Evolutionary conservation across 768 basidiomycete species (phyloP).

Genomic region (Calocera cornea): DNA sequence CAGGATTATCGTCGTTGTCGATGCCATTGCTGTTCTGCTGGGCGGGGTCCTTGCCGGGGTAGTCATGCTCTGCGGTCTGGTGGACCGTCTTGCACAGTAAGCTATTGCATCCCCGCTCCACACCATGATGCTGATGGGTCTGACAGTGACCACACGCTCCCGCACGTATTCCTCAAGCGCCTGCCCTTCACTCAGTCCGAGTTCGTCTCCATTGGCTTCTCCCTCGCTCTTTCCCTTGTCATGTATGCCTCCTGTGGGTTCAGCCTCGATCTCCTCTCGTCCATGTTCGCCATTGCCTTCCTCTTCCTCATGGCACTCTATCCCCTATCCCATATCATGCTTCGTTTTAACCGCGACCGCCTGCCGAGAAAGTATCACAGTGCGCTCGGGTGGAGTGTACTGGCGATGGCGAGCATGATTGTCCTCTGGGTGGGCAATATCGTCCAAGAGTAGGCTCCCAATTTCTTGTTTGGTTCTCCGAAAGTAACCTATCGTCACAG

Average conservation of each 20-base stretch:
- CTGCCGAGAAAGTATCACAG: constrained; percentile 34
- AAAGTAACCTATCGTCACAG: background rate
- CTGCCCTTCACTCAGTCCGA: constrained; percentile 41
- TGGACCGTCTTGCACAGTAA: constrained; percentile 38
- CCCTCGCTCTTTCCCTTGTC: constrained; percentile 35
- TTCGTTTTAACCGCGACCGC: constrained; percentile 53
- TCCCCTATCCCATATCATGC: constrained; percentile 42
- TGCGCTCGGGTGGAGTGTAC: constrained; percentile 30
- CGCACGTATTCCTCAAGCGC: constrained; percentile 35
- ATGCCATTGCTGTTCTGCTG: constrained; percentile 57
- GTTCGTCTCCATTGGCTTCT: constrained; percentile 39
- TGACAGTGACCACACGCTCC: constrained; percentile 41
- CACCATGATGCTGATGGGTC: background rate
- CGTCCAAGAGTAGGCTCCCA: constrained; percentile 24
- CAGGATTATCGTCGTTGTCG: constrained; percentile 45
- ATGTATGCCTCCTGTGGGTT: constrained; percentile 49
- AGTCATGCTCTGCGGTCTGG: constrained; percentile 28
- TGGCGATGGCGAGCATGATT: constrained; percentile 31
- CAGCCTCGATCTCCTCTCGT: constrained; percentile 37
- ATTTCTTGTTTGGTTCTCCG: constrained; percentile 10
- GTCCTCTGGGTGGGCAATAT: constrained; percentile 47
- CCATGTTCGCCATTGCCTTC: constrained; percentile 46
- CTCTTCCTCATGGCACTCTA: constrained; percentile 51
- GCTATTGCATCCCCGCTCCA: background rate
- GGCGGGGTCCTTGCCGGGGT: constrained; percentile 57